A percentile compares a stretch with the other conserved stretches of the same genome.
Conservation (phyloP, 164 flowering plant genomes). For the Vitis vinifera region DNA sequence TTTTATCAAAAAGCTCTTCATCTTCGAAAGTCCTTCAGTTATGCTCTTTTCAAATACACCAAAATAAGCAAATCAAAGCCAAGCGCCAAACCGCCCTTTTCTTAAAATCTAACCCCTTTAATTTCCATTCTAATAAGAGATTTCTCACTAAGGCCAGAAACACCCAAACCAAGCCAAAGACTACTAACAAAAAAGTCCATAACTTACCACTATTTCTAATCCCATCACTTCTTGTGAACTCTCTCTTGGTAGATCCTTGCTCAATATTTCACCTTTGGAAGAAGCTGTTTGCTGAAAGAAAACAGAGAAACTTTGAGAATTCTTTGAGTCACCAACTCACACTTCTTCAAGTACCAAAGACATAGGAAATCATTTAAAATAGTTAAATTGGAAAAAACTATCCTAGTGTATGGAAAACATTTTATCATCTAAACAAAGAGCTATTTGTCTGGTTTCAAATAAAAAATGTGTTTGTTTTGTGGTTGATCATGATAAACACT, state of each 20-base stretch:
- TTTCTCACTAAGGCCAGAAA: too few species aligned
- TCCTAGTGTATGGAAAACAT: neutral
- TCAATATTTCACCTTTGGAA: constrained; percentile 28
- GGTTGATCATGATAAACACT: neutral
- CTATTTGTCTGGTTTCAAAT: neutral
- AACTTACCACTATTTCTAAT: constrained; percentile 31
- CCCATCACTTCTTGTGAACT: constrained; percentile 36
- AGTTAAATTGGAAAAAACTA: neutral
- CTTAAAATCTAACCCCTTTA: too few species aligned
- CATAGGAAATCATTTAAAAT: neutral
- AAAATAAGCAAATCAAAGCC: too few species aligned
- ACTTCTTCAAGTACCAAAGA: neutral
- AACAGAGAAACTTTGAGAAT: neutral
- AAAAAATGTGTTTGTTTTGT: neutral
- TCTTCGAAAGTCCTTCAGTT: too few species aligned
- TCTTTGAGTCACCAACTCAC: neutral
- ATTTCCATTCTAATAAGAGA: too few species aligned
- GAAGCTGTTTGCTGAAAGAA: constrained; percentile 52
- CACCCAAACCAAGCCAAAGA: too few species aligned
- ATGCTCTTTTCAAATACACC: too few species aligned
- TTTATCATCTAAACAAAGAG: neutral
- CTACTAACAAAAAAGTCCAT: too few species aligned
- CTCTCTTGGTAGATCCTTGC: constrained; percentile 30
- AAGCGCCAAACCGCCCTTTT: too few species aligned
- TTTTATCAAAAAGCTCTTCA: too few species aligned